phyloP scores from a whole-genome alignment of 2,329 filamentous ascomycete species.

The Trichoderma endophyticum region DNA sequence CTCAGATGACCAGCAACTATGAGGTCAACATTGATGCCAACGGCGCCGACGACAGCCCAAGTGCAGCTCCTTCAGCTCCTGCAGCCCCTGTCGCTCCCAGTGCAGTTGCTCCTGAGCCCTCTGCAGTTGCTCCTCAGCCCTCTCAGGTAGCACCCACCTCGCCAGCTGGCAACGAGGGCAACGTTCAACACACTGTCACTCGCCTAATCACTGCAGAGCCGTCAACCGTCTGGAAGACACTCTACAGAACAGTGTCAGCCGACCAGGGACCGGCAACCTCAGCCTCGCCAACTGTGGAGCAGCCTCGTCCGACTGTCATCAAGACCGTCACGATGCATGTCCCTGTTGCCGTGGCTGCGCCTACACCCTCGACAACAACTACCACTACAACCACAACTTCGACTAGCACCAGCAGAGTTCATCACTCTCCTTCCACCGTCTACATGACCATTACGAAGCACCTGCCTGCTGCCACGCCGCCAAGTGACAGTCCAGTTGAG shows the following conservation, averaged over 20 bases:
- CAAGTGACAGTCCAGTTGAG: background rate
- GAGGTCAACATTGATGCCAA: slow-evolving; percentile 39
- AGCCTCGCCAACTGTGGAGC: background rate
- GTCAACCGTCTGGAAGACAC: slow-evolving; percentile 18
- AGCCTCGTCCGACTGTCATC: background rate
- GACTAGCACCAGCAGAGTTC: background rate
- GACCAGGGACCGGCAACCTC: background rate
- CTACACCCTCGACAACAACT: background rate
- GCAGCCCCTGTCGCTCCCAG: background rate
- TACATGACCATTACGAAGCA: background rate
- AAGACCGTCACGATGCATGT: background rate
- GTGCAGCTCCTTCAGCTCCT: background rate
- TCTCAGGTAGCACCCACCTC: slow-evolving; percentile 21
- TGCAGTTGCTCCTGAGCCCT: background rate
- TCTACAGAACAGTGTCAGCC: slow-evolving; percentile 18
- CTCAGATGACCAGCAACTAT: slow-evolving; percentile 46
- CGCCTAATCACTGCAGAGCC: slow-evolving; percentile 30
- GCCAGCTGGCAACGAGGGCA: slow-evolving; percentile 13
- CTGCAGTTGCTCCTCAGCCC: slow-evolving; percentile 18
- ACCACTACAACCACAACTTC: background rate
- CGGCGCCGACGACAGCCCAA: slow-evolving; percentile 21
- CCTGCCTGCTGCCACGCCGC: background rate
- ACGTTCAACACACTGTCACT: slow-evolving; percentile 22
- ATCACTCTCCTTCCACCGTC: background rate
- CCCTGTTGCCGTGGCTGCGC: background rate